Base-by-base conservation (phyloP, 2,329 filamentous ascomycete species). In the Penicillium verrucosum region DNA sequence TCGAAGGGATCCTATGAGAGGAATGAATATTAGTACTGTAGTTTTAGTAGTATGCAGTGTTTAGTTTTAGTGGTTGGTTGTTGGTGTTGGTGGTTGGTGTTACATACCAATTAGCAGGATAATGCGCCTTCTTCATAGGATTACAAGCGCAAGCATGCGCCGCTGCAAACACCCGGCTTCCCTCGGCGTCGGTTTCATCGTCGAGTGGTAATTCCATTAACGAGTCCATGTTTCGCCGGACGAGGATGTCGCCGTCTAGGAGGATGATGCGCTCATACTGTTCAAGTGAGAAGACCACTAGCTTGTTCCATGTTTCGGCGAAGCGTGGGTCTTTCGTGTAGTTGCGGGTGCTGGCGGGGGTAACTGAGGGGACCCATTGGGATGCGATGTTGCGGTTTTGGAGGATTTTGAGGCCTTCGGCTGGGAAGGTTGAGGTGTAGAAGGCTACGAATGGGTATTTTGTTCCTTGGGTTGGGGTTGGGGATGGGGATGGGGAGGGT, bases 111-210 rank as follows among this genome's bases (percentile, higher is more conserved):
- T 89, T 77, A 46, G 75, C 71, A 1, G 90, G 90, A 73, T 94
- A 94, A 75, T 93, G 89, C 29, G 82, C 68, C 73, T 89, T 89
- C 67, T 82, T 81, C 64, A 90, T 77, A 16, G 90, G 89, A 73
- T 93, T 93, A 77, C 90, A 93, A n/a, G 90, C 85, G 73, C 90
- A 93, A 18, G 89, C 90, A 74, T 92, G 89, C 61, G 85, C 84
- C 5, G 89, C 89, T 1, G 89, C 90, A 71, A 93, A 91, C 40
- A 92, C 87, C 49, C 81, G 80, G 3, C 11, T 41, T 18, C 23
- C 47, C 8, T 42, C 36, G n/a, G 34, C 42, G 43, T 80, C 69
- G 30, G 85, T 82, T 10, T 82, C 76, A 9, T 37, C 32, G 23
- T 76, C 69, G 38, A 93, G 82, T 59, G 82, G 77, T 53, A 93